Evolutionary conservation across 2,329 filamentous ascomycete genomes (phyloP), one percentile per base, ranked within the genome.

Genomic region (Alternaria solani): DNA sequence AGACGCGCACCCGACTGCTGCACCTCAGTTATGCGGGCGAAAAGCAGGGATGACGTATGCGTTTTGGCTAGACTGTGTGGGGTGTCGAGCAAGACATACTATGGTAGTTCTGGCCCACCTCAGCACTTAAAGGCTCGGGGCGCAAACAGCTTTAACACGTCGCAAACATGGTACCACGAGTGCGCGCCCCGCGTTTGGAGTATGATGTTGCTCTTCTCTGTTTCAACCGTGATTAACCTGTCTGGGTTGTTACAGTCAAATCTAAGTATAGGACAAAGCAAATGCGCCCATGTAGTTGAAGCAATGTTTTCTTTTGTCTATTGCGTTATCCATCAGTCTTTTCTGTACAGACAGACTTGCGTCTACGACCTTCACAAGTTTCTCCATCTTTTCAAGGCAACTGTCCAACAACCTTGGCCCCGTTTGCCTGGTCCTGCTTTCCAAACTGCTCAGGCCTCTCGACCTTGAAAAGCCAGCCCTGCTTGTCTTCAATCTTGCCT

Each of bases 401-500:
- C 57, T 75, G 70, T 52, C 76, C 76, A n/a, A 78, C 74, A 18
- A 62, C 74, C 57, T 75, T 68, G 20, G 73, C 67, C 2, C 60
- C 68, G 4, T 49, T 32, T n/a, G 58, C 25, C 30, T 62, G 66
- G 25, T 70, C 66, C 25, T 62, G 63, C 26, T 69, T 68, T 8
- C 67, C 68, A 66, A 75, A 80, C 14, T 77, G 75, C 67, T 76
- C 75, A 26, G 80, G 80, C 65, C 75, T 75, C 46, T 78, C 68
- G 1, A 84, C 81, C 47, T 72, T 71, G 63, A 80, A 78, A 48
- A 86, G 85, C 94, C 93, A 97, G 4, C 87, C 88, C 74, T 94
- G 91, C 57, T 82, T 81, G 76, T 98, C 94, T 76, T 90, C 82
- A 42, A 91, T 82, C 79, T 91, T 92, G 28, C 94, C 94, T 38